Evolutionary conservation across 2,329 filamentous ascomycete genomes (phyloP), one percentile per base, ranked within the genome.

Genomic region (Achaetomium macrosporum): DNA sequence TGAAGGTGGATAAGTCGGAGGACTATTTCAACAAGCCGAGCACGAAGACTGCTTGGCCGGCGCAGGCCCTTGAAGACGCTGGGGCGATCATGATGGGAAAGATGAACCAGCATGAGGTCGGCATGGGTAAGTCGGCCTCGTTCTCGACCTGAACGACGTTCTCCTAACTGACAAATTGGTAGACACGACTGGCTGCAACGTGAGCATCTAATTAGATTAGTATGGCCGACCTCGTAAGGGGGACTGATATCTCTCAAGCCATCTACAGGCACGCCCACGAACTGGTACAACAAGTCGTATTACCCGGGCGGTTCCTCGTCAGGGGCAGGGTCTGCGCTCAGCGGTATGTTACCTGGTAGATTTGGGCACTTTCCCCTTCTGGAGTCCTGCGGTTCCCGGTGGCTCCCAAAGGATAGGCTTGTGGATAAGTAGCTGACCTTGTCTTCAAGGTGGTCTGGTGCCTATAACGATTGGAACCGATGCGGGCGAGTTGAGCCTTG

Each of bases 121-220:
- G 89, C 1, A 79, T 87, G 61, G 74, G 73, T 75, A 56, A 55
- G 84, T 80, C 16, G n/a, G n/a, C 19, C 20, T 71, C 39, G 10
- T 15, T 31, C 16, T 13, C 61, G 11, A 16, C 13, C 15, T 64
- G 13, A 15, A 42, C 2, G 5, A 25, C 11, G 12, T 16, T 33
- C 11, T 16, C 4, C 15, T 40, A 2, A 25, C 45, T 50, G 12
- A 50, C 17, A 16, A n/a, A 71, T 33, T 19, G n/a, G 6, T n/a
- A 75, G 87, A 93, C 63, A 89, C 87, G 0, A 90, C 80, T n/a
- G 90, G 90, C 58, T 90, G 90, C 67, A 95, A 95, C 64, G 73
- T 76, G 58, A 61, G 72, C 59, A 12, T 40, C 10, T n/a, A 12
- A 5, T 5, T 12, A 16, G 4, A 11, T 6, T 6, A 12, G 11